Conservation (phyloP, 306 rosid genomes). For the Vachellia collinsii region DNA sequence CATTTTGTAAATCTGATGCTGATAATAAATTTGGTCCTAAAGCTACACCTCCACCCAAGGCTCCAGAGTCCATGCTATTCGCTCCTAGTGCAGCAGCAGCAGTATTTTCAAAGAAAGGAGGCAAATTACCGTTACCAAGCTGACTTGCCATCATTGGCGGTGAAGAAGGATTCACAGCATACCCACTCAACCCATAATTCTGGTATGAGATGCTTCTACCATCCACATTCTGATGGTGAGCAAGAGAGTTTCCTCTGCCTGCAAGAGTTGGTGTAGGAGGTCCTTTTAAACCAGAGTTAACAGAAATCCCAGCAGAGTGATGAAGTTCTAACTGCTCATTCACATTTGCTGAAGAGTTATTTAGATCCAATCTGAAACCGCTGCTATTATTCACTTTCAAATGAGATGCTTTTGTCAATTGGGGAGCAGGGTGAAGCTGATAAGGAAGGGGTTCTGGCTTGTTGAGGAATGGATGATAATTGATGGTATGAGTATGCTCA, state of each 20-base stretch:
- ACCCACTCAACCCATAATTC: conserved; percentile 71
- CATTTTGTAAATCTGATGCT: conserved; percentile 70
- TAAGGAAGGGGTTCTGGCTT: conserved; percentile 61
- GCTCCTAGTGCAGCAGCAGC: conserved; percentile 57
- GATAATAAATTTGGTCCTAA: conserved; percentile 56
- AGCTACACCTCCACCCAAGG: conserved; percentile 65
- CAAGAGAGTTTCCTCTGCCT: conserved; percentile 60
- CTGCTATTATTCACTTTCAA: conserved; percentile 58
- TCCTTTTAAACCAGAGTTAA: conserved; percentile 62
- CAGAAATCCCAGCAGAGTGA: conserved; percentile 51
- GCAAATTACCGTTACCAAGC: conserved; percentile 67
- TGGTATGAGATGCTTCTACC: conserved; percentile 55
- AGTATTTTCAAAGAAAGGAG: conserved; percentile 72
- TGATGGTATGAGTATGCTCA: conserved; percentile 37
- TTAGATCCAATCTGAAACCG: conserved; percentile 51
- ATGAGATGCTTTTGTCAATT: conserved; percentile 44
- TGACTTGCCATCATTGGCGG: conserved; percentile 76
- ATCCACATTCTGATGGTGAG: conserved; percentile 72
- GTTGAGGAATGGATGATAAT: conserved; percentile 61
- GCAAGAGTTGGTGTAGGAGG: conserved; percentile 55
- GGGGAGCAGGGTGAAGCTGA: conserved; percentile 42
- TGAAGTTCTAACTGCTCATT: conserved; percentile 57
- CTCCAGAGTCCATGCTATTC: conserved; percentile 67
- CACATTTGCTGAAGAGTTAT: conserved; percentile 45
- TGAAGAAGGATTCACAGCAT: conserved; percentile 65